Percentiles rank a stretch among this genome's conserved stretches.
These are phyloP conservation scores for Penicillium thymicola DNA, from an alignment of 2,329 filamentous ascomycete genomes.

Conservation along the genomic window DNA sequence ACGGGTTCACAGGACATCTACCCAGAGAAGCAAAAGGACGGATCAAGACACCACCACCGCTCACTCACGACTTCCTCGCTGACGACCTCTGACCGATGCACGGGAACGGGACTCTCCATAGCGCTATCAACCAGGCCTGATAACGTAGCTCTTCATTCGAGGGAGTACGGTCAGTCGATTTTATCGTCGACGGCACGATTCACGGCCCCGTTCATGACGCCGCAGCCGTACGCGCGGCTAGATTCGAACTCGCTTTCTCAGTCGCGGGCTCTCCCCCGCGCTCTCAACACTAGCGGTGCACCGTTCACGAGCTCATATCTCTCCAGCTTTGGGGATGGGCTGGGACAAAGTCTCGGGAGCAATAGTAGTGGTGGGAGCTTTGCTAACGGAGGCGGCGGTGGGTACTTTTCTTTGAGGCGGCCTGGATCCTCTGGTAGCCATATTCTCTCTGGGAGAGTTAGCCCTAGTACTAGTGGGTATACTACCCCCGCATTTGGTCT, in stretches of 20 bases:
- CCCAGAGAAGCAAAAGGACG: background rate
- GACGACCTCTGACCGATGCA: conserved; percentile 12
- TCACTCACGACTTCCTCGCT: conserved; percentile 35
- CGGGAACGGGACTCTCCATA: conserved; percentile 13
- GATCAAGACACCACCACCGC: conserved; percentile 30
- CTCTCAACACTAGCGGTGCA: conserved; percentile 1
- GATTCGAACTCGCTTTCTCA: conserved; percentile 3
- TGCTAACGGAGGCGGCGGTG: conserved; percentile 5
- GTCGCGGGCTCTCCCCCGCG: conserved; percentile 4
- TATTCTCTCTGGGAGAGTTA: conserved; percentile 5
- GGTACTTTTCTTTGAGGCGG: conserved; percentile 24
- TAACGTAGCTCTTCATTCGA: conserved; percentile 1
- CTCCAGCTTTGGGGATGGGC: conserved; percentile 12
- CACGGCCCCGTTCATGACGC: conserved; percentile 17
- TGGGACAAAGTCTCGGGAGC: conserved; percentile 3
- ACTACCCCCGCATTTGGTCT: conserved; percentile 17
- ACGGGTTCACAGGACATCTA: background rate
- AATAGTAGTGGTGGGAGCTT: conserved; percentile 4
- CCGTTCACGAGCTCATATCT: conserved; percentile 9
- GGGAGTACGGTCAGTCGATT: conserved; percentile 2
- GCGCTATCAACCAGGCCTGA: conserved; percentile 20
- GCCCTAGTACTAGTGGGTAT: conserved; percentile 18
- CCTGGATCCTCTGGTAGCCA: conserved; percentile 11
- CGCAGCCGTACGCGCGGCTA: conserved; percentile 12
- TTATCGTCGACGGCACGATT: conserved; percentile 9